Evolutionary conservation across 75 land plant species (phyloP), one percentile per base, ranked within the genome.

Genomic region (Pinus taeda): DNA sequence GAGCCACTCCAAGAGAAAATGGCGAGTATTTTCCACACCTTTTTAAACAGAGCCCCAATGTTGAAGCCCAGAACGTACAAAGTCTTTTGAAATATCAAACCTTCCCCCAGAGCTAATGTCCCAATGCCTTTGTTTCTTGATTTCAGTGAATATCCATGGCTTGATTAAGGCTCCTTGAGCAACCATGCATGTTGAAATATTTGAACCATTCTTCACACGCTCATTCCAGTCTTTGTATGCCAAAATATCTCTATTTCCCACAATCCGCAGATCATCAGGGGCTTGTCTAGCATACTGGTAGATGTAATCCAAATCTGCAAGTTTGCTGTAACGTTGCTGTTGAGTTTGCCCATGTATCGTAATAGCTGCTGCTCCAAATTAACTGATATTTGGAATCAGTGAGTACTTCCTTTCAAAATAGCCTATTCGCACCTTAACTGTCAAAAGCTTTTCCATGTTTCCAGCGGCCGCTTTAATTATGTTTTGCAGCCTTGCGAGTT

Each of bases 61-160:
- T 75, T 89, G 87, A 76, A 97, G 92, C 60, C 98, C 99, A 85
- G 85, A 93, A 39, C 73, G 85, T 39, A 91, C 95, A 84, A 71
- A 97, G 76, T 97, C 92, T 78, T 90, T 90, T 69, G 95, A 61
- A 58, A 97, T 87, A 73, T 87, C 79, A 22, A 97, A 76, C 36
- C 99, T 77, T 70, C 95, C 99, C 56, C 80, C 87, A 30, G 95
- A 89, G 55, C 85, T 91, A 45, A 97, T 97, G 77, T 97, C 99
- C 99, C 99, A 95, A 72, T 95, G 96, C 76, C 96, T 89, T 73
- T 94, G 95, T 76, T 97, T 98, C 84, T 97, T 97, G 53, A 97
- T 95, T 81, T 97, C 99, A 64, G 98, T 95, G 66, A 97, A 95
- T 81, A 97, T 78, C 99, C 99, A 97, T 62, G 99, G 99, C 99